These are phyloP conservation scores for Escovopsis sp. DNA, from an alignment of 2,329 filamentous ascomycete species.

Conservation along the genomic window DNA sequence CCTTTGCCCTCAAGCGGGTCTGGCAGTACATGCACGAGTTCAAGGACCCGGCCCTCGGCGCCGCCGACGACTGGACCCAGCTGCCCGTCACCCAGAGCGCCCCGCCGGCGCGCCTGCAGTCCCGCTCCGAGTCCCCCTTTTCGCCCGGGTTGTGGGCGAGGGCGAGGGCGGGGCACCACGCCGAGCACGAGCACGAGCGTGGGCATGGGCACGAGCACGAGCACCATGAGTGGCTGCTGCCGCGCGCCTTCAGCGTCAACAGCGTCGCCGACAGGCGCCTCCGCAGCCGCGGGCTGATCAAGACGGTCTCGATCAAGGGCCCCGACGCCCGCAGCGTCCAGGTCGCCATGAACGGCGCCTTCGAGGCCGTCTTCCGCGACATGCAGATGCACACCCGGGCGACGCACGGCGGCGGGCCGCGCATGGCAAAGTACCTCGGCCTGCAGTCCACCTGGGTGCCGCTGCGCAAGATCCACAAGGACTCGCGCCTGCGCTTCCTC, in stretches of 20 bases:
- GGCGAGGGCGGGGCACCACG: conserved; percentile 27
- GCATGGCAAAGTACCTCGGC: conserved; percentile 36
- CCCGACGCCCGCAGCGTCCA: conserved; percentile 55
- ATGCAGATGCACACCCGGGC: conserved; percentile 23
- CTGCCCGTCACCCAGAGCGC: conserved; percentile 33
- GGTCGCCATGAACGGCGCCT: conserved; percentile 45
- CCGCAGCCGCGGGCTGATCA: conserved; percentile 58
- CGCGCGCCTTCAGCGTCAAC: conserved; percentile 51
- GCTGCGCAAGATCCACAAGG: conserved; percentile 60
- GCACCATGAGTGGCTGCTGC: conserved; percentile 47
- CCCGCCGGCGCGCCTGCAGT: conserved; percentile 30
- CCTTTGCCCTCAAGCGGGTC: conserved; percentile 46
- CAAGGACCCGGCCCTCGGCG: conserved; percentile 20
- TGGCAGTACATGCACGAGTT: conserved; percentile 39
- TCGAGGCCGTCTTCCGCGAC: conserved; percentile 39
- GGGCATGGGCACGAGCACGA: conserved; percentile 21
- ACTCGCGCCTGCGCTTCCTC: conserved; percentile 56
- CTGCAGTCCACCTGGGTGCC: conserved; percentile 59
- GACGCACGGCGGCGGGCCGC: conserved; percentile 12
- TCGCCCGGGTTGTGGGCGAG: no score
- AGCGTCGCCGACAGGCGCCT: conserved; percentile 54
- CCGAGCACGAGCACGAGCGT: no score
- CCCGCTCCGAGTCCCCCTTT: conserved; percentile 21
- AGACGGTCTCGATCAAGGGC: conserved; percentile 44
- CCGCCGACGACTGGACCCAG: conserved; percentile 40